Evolutionary conservation across 768 basidiomycete genomes (phyloP).

Genomic region (Steccherinum ochraceum): DNA sequence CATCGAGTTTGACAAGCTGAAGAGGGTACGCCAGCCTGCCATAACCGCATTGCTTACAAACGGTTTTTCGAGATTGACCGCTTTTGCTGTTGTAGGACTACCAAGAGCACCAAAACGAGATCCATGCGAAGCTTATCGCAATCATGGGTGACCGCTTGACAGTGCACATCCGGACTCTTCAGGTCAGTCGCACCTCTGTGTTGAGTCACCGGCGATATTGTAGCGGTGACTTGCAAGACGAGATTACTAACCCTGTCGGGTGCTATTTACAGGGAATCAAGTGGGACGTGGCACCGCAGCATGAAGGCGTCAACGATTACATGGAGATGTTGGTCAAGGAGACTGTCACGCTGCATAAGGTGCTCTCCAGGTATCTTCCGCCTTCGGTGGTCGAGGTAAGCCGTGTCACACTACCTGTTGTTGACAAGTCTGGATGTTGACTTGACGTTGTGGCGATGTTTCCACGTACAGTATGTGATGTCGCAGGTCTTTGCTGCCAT

Average conservation of each 20-base stretch:
- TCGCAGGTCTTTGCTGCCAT: conserved; percentile 91
- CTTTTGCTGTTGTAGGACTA: conserved; percentile 57
- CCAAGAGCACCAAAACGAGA: conserved; percentile 99
- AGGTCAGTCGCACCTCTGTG: too few relatives aligned
- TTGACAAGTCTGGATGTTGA: not conserved
- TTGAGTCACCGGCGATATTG: too few relatives aligned
- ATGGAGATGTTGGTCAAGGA: conserved; percentile 93
- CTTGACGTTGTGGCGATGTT: conserved; percentile 3
- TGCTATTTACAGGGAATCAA: conserved; percentile 51
- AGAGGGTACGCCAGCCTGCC: conserved; percentile 62
- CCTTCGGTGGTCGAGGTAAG: conserved; percentile 77
- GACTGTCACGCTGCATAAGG: conserved; percentile 92
- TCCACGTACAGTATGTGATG: conserved; percentile 71
- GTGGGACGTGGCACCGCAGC: conserved; percentile 63
- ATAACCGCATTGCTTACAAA: conserved; percentile 3
- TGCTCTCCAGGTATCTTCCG: conserved; percentile 85
- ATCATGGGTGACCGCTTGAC: conserved; percentile 96
- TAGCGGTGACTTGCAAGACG: not conserved
- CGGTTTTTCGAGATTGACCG: not conserved
- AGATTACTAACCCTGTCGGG: not conserved
- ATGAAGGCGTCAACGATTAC: conserved; percentile 74
- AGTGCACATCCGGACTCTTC: conserved; percentile 78
- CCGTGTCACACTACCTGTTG: conserved; percentile 3
- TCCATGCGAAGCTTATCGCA: conserved; percentile 92
- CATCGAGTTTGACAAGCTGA: conserved; percentile 97